Base-by-base conservation (phyloP, 257 asterid species). In the Lycium ferocissimum region DNA sequence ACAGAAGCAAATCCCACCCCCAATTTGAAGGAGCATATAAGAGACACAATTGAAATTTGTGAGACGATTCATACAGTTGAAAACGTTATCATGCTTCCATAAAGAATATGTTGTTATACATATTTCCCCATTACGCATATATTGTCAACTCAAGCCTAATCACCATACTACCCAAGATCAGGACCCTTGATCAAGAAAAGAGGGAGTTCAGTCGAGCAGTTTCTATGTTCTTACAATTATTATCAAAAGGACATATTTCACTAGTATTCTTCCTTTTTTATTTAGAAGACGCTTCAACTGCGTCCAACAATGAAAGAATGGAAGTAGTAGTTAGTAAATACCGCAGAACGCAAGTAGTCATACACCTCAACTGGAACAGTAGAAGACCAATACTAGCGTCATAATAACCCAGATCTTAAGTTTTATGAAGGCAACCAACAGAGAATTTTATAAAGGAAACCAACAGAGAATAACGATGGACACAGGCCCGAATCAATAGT, bases 291-390 rank as follows among this genome's bases (percentile, higher is more conserved):
- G 12, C 61, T 20, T 20, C 40, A 5, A 5, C 40, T 75, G 20
- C 12, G n/a, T 75, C 43, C 38, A 11, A 20, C 81, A 43, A 47
- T 1, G 40, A 13, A 75, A 75, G 81, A 20, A 20, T 20, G 61
- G 12, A 75, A 75, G 61, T 12, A 57, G 9, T 5, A 49, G 58
- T n/a, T n/a, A 22, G 61, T 47, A 47, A 40, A 38, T 73, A 47
- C 10, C 59, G 9, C 38, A 73, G 38, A 73, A 20, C 1, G 2
- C 37, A 72, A 45, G 38, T n/a, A 73, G 59, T 73, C 43, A 12
- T 35, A 73, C 38, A 45, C 61, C 81, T 47, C 59, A 72, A 73
- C 22, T 33, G 61, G 18, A 71, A 20, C 80, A 72, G 61, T 49
- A 49, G 20, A 9, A 75, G 61, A 47, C n/a, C 81, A 49, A 47